A percentile compares a stretch with the other conserved stretches of the same genome.
Conservation (phyloP, 441 rosid species). For the Populus tomentosa region DNA sequence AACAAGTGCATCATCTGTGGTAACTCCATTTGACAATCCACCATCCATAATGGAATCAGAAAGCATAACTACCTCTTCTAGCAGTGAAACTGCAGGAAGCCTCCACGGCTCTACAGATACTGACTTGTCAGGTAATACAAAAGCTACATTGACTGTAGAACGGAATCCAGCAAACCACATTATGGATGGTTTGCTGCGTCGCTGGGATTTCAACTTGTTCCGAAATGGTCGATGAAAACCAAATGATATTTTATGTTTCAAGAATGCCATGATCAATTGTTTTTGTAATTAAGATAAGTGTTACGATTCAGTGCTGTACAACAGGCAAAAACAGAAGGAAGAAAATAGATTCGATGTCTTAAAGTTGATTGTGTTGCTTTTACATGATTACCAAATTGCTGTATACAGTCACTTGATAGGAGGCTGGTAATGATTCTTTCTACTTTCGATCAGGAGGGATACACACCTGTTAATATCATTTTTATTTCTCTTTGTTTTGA, state of each 20-base stretch:
- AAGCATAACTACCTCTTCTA: slow-evolving; percentile 34
- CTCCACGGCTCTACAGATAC: slow-evolving; percentile 38
- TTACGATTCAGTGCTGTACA: slow-evolving; percentile 28
- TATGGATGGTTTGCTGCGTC: slow-evolving; percentile 81
- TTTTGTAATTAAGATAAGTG: slow-evolving; percentile 43
- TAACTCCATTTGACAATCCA: slow-evolving; percentile 24
- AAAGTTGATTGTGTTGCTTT: slow-evolving; percentile 16
- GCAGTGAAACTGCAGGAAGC: slow-evolving; percentile 28
- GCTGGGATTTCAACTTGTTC: slow-evolving; percentile 77
- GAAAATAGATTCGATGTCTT: slow-evolving; percentile 20
- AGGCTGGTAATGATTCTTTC: slow-evolving; percentile 16
- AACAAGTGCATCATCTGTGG: slow-evolving; percentile 23
- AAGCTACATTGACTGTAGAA: slow-evolving; percentile 72
- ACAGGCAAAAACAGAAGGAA: slow-evolving; percentile 15
- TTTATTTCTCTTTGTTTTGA: neutral
- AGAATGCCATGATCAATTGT: slow-evolving; percentile 20
- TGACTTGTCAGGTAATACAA: slow-evolving; percentile 66
- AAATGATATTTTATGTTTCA: slow-evolving; percentile 1
- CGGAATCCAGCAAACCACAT: slow-evolving; percentile 57
- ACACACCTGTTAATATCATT: neutral
- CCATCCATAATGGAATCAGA: slow-evolving; percentile 24
- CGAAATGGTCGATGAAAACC: slow-evolving; percentile 40
- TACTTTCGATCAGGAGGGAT: neutral
- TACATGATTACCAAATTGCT: neutral
- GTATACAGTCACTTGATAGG: slow-evolving; percentile 2